Conservation (phyloP, 441 rosid species). For the Rhodomyrtus psidioides region DNA sequence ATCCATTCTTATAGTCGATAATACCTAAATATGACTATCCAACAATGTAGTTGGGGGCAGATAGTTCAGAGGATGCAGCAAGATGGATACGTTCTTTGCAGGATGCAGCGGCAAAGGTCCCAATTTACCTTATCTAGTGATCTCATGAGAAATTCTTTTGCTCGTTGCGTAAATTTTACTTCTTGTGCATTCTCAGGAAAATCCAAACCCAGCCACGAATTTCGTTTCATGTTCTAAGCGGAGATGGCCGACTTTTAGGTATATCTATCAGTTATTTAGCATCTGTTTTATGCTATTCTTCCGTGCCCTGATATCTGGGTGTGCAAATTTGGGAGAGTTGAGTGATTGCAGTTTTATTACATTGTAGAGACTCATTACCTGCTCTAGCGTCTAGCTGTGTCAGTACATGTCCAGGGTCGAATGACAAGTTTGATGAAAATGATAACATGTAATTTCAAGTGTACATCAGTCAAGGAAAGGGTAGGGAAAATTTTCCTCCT, state of each 20-base stretch:
- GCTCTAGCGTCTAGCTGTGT: not conserved
- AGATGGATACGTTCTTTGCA: constrained; percentile 73
- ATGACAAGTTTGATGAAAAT: not conserved
- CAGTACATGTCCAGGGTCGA: too few relatives aligned
- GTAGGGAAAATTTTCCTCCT: not conserved
- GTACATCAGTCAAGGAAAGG: not conserved
- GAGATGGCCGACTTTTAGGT: constrained; percentile 55
- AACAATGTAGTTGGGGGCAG: constrained; percentile 68
- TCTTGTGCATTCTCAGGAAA: constrained; percentile 33
- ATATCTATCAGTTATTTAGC: not conserved
- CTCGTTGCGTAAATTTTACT: constrained; percentile 4
- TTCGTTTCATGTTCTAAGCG: constrained; percentile 48
- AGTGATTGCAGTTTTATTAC: not conserved
- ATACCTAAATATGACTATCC: not conserved
- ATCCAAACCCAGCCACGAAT: constrained; percentile 37
- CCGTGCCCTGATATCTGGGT: not conserved
- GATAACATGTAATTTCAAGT: not conserved
- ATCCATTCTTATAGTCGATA: not conserved
- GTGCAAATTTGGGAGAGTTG: not conserved
- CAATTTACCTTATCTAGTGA: not conserved
- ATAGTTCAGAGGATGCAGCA: constrained; percentile 93
- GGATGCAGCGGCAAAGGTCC: constrained; percentile 72
- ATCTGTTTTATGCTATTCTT: not conserved
- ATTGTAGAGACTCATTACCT: not conserved
- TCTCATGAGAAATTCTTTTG: not conserved